These are phyloP conservation scores for Acorus calamus DNA, from an alignment of 106 monocot genomes.

Conservation along the genomic window DNA sequence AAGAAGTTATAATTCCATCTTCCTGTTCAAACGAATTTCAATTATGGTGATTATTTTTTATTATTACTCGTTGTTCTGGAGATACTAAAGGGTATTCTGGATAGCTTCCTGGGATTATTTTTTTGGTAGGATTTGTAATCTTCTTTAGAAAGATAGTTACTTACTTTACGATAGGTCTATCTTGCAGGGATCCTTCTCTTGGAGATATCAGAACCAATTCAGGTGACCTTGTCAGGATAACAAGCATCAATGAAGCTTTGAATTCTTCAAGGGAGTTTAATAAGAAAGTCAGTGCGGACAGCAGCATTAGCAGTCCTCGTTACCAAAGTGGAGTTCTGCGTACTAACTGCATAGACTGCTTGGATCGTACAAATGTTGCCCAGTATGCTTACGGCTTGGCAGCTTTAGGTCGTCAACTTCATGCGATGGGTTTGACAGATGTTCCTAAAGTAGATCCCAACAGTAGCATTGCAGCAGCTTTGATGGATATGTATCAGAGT, in stretches of 20 bases:
- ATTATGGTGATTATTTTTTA: no score
- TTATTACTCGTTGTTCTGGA: no score
- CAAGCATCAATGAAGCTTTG: slow-evolving; percentile 29
- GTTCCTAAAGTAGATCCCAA: slow-evolving; percentile 69
- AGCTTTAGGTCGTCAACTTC: slow-evolving; percentile 90
- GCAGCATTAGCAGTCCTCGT: slow-evolving; percentile 17
- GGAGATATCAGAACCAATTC: slow-evolving; percentile 49
- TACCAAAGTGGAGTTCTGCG: slow-evolving; percentile 91
- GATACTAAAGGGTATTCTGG: no score
- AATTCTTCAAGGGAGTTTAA: slow-evolving; percentile 14
- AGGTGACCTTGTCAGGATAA: slow-evolving; percentile 55
- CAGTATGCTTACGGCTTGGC: slow-evolving; percentile 97
- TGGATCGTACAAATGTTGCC: slow-evolving; percentile 97
- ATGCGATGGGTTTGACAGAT: slow-evolving; percentile 83
- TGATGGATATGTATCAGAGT: slow-evolving; percentile 92
- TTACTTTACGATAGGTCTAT: no score
- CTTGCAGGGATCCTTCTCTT: slow-evolving; percentile 45
- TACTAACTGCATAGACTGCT: slow-evolving; percentile 97
- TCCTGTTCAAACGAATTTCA: no score
- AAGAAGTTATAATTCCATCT: no score
- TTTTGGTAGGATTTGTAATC: no score
- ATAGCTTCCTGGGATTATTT: no score
- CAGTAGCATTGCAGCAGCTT: slow-evolving; percentile 79
- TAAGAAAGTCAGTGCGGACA: slow-evolving; percentile 5
- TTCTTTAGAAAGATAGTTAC: no score